These are phyloP conservation scores for Coemansia sp. DNA, from an alignment of 192 early-diverging fungal species.

Conservation along the genomic window DNA sequence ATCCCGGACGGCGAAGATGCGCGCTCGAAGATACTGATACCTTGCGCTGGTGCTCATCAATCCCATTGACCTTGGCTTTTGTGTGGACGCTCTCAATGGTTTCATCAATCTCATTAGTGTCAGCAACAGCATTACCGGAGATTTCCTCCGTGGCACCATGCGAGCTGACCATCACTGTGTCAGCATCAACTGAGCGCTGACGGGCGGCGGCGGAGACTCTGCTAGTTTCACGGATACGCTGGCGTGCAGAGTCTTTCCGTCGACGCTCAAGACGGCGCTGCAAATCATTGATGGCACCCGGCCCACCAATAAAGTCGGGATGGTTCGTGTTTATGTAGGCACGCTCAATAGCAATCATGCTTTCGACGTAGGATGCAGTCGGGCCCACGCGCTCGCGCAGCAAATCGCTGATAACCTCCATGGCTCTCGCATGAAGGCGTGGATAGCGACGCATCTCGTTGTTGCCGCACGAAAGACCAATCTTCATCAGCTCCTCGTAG, in stretches of 20 bases:
- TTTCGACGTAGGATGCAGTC: constrained; percentile 73
- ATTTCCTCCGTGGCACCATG: constrained; percentile 23
- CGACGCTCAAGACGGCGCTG: constrained; percentile 67
- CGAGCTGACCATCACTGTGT: constrained; percentile 36
- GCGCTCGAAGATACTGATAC: constrained; percentile 22
- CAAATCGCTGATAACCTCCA: constrained; percentile 77
- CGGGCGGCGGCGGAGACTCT: constrained; percentile 13
- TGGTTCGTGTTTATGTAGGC: constrained; percentile 87
- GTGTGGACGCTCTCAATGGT: constrained; percentile 41
- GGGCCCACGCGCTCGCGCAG: constrained; percentile 72
- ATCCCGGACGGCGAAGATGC: constrained; percentile 28
- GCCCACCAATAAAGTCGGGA: constrained; percentile 79
- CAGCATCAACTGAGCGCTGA: constrained; percentile 37
- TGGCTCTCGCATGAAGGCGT: constrained; percentile 65
- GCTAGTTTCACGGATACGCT: constrained; percentile 53
- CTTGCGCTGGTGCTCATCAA: constrained; percentile 25
- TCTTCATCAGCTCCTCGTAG: constrained; percentile 81
- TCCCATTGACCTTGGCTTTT: constrained; percentile 1
- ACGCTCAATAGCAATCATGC: constrained; percentile 76
- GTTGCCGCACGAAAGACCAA: constrained; percentile 73
- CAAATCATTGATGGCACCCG: constrained; percentile 69
- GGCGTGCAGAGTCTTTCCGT: constrained; percentile 46
- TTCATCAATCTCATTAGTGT: constrained; percentile 47
- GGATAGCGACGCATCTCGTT: constrained; percentile 79
- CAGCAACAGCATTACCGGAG: constrained; percentile 19